These are phyloP conservation scores for Jamesozyma piceae DNA, from an alignment of 805 yeast genomes.

Conservation along the genomic window DNA sequence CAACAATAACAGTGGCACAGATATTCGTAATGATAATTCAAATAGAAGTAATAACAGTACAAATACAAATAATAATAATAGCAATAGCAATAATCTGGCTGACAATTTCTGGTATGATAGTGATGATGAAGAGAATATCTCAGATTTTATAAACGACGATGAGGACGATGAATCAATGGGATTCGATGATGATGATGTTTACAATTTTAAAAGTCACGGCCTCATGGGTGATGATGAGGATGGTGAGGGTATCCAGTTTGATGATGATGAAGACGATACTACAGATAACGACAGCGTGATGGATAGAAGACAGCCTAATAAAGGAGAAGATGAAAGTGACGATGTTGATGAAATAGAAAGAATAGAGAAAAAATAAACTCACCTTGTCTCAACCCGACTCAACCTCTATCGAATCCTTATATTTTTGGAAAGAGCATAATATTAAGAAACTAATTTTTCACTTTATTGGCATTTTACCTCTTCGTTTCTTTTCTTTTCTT, in stretches of 20 bases:
- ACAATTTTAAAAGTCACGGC: conserved; percentile 24
- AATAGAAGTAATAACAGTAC: conserved; percentile 1
- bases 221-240: conserved; percentile 37
- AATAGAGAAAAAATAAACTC: conserved; percentile 14
- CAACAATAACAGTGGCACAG: conserved; percentile 6
- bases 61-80: background rate
- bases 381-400: too few species aligned
- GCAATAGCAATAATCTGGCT: conserved; percentile 20
- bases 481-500: too few species aligned
- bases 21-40: background rate
- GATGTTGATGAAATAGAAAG: conserved; percentile 27
- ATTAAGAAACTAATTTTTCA: background rate
- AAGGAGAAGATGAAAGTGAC: conserved; percentile 28
- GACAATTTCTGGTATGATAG: conserved; percentile 78
- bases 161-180: conserved; percentile 24
- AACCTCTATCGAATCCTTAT: too few species aligned
- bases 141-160: conserved; percentile 20
- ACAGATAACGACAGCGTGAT: conserved; percentile 30
- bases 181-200: conserved; percentile 42
- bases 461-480: background rate
- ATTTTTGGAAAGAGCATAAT: too few species aligned
- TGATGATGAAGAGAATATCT: conserved; percentile 58
- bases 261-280: conserved; percentile 23
- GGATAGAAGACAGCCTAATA: conserved; percentile 29
- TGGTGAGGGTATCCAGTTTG: conserved; percentile 29